These are phyloP conservation scores for Penicillium mononematosum DNA, from an alignment of 495 filamentous ascomycete species.

Conservation along the genomic window DNA sequence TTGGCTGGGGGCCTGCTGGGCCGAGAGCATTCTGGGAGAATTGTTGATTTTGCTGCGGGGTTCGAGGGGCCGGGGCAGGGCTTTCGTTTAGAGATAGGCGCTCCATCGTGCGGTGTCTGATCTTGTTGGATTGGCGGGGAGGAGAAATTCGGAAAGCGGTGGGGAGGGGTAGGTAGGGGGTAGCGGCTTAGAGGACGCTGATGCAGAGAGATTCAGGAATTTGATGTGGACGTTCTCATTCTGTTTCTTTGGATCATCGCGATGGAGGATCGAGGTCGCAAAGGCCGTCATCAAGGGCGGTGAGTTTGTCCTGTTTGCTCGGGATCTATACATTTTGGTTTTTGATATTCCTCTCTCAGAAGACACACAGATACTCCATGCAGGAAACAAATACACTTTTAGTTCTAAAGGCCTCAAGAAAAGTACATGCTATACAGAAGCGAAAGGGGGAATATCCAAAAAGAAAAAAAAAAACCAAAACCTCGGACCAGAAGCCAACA, in stretches of 20 bases:
- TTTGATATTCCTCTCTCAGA: neutral
- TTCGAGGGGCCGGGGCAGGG: conserved; percentile 29
- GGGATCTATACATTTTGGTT: neutral
- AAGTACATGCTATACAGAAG: conserved; percentile 10
- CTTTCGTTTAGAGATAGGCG: conserved; percentile 42
- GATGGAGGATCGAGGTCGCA: conserved; percentile 5
- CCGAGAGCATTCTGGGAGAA: conserved; percentile 26
- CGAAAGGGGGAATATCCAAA: conserved; percentile 15
- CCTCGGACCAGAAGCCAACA: neutral
- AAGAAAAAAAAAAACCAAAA: neutral
- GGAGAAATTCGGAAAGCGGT: conserved; percentile 2
- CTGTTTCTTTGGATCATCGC: neutral
- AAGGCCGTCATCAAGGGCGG: conserved; percentile 22
- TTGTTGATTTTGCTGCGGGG: conserved; percentile 28
- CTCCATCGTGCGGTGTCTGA: conserved; percentile 34
- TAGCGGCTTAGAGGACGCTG: neutral
- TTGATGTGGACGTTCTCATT: conserved; percentile 3
- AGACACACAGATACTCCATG: neutral
- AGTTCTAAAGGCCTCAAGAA: neutral
- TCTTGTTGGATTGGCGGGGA: conserved; percentile 13
- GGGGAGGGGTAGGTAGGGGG: conserved; percentile 11
- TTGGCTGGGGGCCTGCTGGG: conserved; percentile 22
- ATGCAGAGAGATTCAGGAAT: neutral
- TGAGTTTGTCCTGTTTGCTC: conserved; percentile 27
- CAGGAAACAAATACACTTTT: neutral